Percentiles rank a stretch among this genome's conserved stretches.
Conservation (phyloP, 176 grass and related monocot species). For the Aegilops bicornis region DNA sequence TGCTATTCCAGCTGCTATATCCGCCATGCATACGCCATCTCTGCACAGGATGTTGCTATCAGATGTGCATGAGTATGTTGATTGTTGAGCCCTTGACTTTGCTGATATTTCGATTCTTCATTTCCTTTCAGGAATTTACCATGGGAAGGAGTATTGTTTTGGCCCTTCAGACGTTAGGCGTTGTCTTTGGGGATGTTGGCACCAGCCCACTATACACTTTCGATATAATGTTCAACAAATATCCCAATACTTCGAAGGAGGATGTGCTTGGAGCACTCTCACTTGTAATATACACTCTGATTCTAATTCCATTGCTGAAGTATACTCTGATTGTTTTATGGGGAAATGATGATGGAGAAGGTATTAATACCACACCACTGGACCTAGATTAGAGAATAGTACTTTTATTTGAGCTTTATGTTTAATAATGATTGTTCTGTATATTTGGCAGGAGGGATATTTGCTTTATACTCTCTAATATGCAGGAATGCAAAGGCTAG, state of each 20-base stretch:
- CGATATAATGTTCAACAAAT: slow-evolving; percentile 99
- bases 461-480: slow-evolving; percentile 98
- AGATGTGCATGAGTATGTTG: slow-evolving; percentile 3
- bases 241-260: slow-evolving; percentile 72
- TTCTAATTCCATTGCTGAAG: slow-evolving; percentile 92
- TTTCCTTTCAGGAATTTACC: slow-evolving; percentile 73
- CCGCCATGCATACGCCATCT: not conserved
- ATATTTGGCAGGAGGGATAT: slow-evolving; percentile 87
- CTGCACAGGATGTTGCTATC: not conserved
- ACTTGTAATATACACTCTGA: slow-evolving; percentile 95
- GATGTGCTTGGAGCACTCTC: slow-evolving; percentile 96
- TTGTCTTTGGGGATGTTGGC: slow-evolving; percentile 97
- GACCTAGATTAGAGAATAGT: slow-evolving; percentile 2
- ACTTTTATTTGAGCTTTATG: slow-evolving; percentile 24
- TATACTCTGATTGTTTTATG: slow-evolving; percentile 87
- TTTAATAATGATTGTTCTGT: slow-evolving; percentile 26
- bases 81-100: not conserved
- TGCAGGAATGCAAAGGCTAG: slow-evolving; percentile 93
- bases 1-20: slow-evolving; percentile 2
- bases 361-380: slow-evolving; percentile 29
- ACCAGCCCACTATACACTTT: slow-evolving; percentile 97
- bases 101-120: slow-evolving; percentile 27
- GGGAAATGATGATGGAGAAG: slow-evolving; percentile 98
- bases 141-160: slow-evolving; percentile 75
- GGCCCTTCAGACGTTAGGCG: slow-evolving; percentile 91